phyloP scores from a whole-genome alignment of 2,329 filamentous ascomycete species.

The Apiospora kogelbergensis region DNA sequence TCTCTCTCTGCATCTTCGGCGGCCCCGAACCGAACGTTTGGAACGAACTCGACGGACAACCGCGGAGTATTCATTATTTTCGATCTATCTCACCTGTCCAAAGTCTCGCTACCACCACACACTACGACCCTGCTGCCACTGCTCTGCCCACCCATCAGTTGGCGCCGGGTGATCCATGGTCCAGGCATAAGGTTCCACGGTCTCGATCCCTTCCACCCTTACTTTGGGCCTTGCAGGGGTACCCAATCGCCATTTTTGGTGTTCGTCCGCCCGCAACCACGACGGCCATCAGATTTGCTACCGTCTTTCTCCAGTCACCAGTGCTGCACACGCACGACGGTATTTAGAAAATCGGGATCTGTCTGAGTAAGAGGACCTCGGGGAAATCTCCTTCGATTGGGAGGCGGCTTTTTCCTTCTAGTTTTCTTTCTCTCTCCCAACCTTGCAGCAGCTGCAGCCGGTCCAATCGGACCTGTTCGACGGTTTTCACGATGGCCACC shows the following conservation, averaged over 20 bases:
- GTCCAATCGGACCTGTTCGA: background rate
- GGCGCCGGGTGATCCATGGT: background rate
- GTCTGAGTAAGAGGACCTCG: background rate
- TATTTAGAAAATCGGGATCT: background rate
- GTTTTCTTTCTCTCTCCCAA: background rate
- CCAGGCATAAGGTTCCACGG: background rate
- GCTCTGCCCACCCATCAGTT: background rate
- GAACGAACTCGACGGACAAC: background rate
- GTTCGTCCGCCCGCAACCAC: background rate
- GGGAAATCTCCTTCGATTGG: background rate
- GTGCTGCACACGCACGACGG: background rate
- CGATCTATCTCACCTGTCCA: background rate
- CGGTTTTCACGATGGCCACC: background rate
- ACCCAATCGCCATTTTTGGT: background rate
- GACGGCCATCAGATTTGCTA: background rate
- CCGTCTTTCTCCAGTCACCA: background rate
- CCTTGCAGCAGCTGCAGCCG: background rate
- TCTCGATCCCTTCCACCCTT: background rate
- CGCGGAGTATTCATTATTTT: background rate
- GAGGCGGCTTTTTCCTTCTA: background rate
- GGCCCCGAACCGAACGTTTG: slow-evolving; percentile 4
- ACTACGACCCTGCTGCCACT: background rate
- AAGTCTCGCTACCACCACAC: background rate
- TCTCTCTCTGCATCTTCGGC: background rate
- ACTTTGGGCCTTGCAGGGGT: background rate